Base-by-base conservation (phyloP, 257 asterid species). In the Rhazya stricta region DNA sequence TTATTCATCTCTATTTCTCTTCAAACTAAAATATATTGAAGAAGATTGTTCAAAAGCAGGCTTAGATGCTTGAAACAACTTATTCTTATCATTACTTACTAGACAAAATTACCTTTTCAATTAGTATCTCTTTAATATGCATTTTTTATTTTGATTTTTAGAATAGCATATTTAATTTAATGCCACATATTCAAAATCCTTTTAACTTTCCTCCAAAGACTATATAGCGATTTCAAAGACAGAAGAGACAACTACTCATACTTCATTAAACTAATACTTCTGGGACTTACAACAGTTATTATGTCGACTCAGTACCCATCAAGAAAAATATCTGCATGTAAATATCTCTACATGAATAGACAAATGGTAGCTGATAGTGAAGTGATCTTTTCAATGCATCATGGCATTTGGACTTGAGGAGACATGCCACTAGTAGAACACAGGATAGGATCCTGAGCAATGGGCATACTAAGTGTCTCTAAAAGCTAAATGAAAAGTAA, bases 391-490 rank as follows among this genome's bases (percentile, higher is more conserved):
- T 34, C 6, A 18, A 29, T 37, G 54, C 56, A 57, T 1, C 56
- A 37, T 42, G 27, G 18, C 66, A 42, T 13, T 42, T 54, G 41
- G 34, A 58, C 46, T n/a, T 54, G 37, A 72, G n/a, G 23, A 39
- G 56, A 13, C 50, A 72, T 13, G 42, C 68, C 76, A 72, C 13
- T 7, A 23, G 30, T 1, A 11, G 42, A 25, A 32, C 75, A 63
- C 5, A n/a, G 27, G 4, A n/a, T 58, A 8, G 51, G 29, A 18
- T 37, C 23, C 51, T 21, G 9, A 68, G 66, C 32, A 15, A 54
- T 19, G 66, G 76, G 10, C 36, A 67, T 53, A 75, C n/a, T 60
- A 72, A 57, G 61, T 46, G 48, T 62, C 53, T 37, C 73, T 27
- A 32, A 42, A 45, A 63, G 41, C 60, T 67, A 65, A 65, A 48